Evolutionary conservation across 768 basidiomycete genomes (phyloP).

Genomic region (Rhodotorula graminis): DNA sequence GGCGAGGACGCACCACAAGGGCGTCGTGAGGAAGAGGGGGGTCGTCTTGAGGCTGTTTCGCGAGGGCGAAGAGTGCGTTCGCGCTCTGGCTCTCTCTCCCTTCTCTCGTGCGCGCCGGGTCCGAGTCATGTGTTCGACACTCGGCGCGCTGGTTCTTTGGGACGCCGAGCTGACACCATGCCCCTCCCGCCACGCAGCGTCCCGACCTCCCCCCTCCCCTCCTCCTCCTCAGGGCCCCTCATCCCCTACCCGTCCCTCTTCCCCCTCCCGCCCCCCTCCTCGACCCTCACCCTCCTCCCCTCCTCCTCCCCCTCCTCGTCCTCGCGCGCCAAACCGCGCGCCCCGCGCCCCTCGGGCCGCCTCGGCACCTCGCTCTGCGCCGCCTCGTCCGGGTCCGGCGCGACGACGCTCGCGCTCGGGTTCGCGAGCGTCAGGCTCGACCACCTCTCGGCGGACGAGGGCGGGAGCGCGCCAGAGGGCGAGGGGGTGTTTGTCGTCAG

Average conservation of each 20-base stretch:
- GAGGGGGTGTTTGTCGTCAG: slow-evolving; percentile 20
- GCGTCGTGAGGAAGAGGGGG: slow-evolving; percentile 81
- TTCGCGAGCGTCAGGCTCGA: slow-evolving; percentile 28
- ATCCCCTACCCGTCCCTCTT: slow-evolving; percentile 25
- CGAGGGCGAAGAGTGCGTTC: slow-evolving; percentile 45
- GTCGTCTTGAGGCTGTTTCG: slow-evolving; percentile 66
- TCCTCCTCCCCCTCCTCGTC: slow-evolving; percentile 15
- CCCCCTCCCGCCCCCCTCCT: slow-evolving; percentile 22
- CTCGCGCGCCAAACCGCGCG: not conserved
- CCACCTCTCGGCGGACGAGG: slow-evolving; percentile 6
- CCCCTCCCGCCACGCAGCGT: slow-evolving; percentile 2
- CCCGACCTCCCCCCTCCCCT: not conserved
- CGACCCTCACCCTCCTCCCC: slow-evolving; percentile 26
- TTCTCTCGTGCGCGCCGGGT: not conserved
- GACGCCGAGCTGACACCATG: too few relatives aligned
- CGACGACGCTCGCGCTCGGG: slow-evolving; percentile 27
- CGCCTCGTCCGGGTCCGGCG: not conserved
- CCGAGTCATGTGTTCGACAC: too few relatives aligned
- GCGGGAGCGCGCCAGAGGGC: not conserved
- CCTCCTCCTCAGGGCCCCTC: slow-evolving; percentile 25
- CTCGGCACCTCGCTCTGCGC: slow-evolving; percentile 24
- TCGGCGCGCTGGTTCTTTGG: too few relatives aligned
- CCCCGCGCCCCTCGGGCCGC: slow-evolving; percentile 19
- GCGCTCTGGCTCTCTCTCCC: too few relatives aligned
- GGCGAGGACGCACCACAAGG: slow-evolving; percentile 92